These are phyloP conservation scores for Isabelozyma heimii DNA, from an alignment of 805 yeast species.

Conservation along the genomic window DNA sequence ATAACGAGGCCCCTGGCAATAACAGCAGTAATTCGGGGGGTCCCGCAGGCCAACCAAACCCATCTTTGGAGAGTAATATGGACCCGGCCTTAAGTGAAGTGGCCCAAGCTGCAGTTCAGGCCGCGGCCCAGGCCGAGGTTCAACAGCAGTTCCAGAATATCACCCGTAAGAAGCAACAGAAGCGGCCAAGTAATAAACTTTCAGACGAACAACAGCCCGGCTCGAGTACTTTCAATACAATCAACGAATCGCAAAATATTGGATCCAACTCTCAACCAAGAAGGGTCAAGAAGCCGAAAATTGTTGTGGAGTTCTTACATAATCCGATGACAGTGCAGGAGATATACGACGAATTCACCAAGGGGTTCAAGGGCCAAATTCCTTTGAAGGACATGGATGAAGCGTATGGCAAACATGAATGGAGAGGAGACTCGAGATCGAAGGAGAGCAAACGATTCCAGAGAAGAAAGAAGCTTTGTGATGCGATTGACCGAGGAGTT, in stretches of 20 bases:
- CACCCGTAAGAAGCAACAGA: constrained; percentile 2
- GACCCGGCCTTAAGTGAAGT: constrained; percentile 42
- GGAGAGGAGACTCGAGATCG: constrained; percentile 46
- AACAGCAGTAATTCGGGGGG: constrained; percentile 6
- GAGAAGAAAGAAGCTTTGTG: constrained; percentile 42
- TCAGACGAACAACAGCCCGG: constrained; percentile 1
- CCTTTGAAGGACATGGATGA: constrained; percentile 42
- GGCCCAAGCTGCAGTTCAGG: constrained; percentile 38
- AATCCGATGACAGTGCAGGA: constrained; percentile 45
- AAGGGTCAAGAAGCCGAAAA: constrained; percentile 22
- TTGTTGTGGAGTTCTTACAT: constrained; percentile 37
- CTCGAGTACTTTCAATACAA: background rate
- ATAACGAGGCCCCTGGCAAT: constrained; percentile 4
- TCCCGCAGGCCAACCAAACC: background rate
- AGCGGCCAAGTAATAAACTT: background rate
- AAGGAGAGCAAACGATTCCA: constrained; percentile 44
- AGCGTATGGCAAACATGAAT: constrained; percentile 41
- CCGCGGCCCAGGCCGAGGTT: constrained; percentile 13
- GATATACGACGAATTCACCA: constrained; percentile 43
- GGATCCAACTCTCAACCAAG: background rate
- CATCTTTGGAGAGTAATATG: constrained; percentile 30
- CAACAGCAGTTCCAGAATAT: background rate
- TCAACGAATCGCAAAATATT: background rate
- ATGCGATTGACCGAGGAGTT: constrained; percentile 42
- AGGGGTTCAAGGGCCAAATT: constrained; percentile 43